Evolutionary conservation across 306 rosid genomes (phyloP), one percentile per base, ranked within the genome.

Genomic region (Gastrolobium bilobum): DNA sequence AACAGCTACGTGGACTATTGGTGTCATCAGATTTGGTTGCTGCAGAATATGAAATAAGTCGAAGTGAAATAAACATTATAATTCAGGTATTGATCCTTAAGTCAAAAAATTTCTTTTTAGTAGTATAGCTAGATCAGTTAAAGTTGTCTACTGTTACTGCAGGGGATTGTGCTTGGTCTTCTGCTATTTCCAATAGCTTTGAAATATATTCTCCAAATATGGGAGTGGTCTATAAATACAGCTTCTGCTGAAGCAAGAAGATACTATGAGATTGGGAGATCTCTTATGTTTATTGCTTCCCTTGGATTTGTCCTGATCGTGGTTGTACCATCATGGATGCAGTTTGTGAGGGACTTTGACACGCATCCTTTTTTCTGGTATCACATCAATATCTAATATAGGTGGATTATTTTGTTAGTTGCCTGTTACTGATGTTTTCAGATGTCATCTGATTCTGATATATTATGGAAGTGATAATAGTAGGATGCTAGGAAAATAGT

Each of bases 91-190:
- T 76, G 47, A 7, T 81, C 60, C 76, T 20, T 75, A 68, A n/a
- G 51, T 79, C 65, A 76, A 39, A 51, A 68, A 69, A 30, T 61
- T 84, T 73, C 59, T 81, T 72, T 48, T 47, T 31, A 68, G 40
- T 77, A 39, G 73, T 82, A 30, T 60, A 53, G 52, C 67, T 79
- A 38, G 79, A 84, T 74, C 53, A 68, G n/a, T 83, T 40, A 77
- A 80, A 62, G n/a, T 73, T 43, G 73, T 84, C 80, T 68, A 44
- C 61, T 78, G 52, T 81, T 84, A 51, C 42, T 89, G 86, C 88
- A 95, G 99, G 99, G 98, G 60, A 56, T 93, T 85, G 83, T 95
- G 81, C 91, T 93, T 80, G 98, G 99, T 74, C 96, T 95, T 83
- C 88, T 95, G 84, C 88, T 93, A 39, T 92, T 86, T 73, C 91